A percentile compares a stretch with the other conserved stretches of the same genome.
Conservation (phyloP, 2,329 filamentous ascomycete species). For the Fonsecaea nubica region DNA sequence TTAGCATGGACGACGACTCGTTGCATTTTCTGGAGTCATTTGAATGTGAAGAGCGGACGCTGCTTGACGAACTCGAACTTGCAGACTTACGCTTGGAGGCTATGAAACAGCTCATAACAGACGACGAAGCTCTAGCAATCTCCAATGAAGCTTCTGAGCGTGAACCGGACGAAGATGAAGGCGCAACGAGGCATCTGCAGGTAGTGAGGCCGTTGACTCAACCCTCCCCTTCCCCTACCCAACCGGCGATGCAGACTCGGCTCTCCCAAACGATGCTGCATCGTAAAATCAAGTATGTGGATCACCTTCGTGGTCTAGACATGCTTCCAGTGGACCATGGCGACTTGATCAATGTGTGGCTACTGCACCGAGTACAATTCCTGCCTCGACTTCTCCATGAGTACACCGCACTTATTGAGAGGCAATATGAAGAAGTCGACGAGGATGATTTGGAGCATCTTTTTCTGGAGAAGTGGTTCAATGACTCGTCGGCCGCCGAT, state of each 20-base stretch:
- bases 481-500: conserved; percentile 7
- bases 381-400: conserved; percentile 7
- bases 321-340: conserved; percentile 1
- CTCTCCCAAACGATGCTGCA: neutral
- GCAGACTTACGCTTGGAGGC: conserved; percentile 13
- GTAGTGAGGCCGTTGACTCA: neutral
- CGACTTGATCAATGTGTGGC: conserved; percentile 23
- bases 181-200: neutral
- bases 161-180: conserved; percentile 1
- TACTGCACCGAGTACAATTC: conserved; percentile 8
- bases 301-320: conserved; percentile 4
- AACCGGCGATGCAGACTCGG: neutral
- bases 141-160: neutral
- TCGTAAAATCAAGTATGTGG: conserved; percentile 9
- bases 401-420: conserved; percentile 1
- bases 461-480: conserved; percentile 17
- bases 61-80: conserved; percentile 23
- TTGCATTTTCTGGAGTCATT: conserved; percentile 12
- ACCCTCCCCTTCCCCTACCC: neutral
- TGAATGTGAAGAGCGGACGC: neutral
- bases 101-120: conserved; percentile 11
- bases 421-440: neutral
- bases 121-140: conserved; percentile 14
- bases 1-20: conserved; percentile 20
- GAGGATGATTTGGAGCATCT: conserved; percentile 1